Base-by-base conservation (phyloP, 2,329 filamentous ascomycete genomes). In the Alternaria brassicae region DNA sequence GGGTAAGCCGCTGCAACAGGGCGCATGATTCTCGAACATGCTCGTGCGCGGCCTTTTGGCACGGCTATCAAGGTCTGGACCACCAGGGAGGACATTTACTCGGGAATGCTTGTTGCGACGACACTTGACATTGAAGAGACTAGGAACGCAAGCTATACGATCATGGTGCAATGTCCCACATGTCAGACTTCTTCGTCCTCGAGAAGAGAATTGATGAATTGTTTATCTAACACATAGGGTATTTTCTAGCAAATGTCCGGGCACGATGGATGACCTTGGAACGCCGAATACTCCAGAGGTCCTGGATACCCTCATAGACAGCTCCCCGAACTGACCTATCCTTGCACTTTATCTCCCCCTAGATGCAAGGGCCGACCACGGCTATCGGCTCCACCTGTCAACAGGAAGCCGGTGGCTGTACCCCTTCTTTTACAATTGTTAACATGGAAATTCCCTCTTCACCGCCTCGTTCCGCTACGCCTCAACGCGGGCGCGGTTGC, bases 401-500 rank as follows among this genome's bases (percentile, higher is more conserved):
- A 40, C 52, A 25, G 19, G 28, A 34, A 50, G 30, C 39, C 39
- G 13, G 34, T 25, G n/a, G 39, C 34, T 47, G 23, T 28, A 45
- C 5, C 17, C 27, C 34, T 23, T 17, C 27, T 21, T 23, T 25
- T 41, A 21, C 7, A 25, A 36, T 12, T 32, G 23, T 49, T 6
- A 34, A 17, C 23, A 17, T 21, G 12, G 12, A 30, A 44, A 23
- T 27, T 19, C n/a, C 30, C 21, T 27, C 30, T 3, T 13, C n/a
- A 10, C 12, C 39, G 23, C 48, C 9, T 40, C 2, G 28, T 25
- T 12, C 10, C 17, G 13, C 19, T 17, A 6, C 10, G 15, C 19
- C 13, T 74, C 72, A 79, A 59, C 81, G 77, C 45, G 78, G 80
- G 48, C 83, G 78, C 57, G 83, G 83, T 67, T 84, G 83, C 72